Evolutionary conservation across 805 yeast species (phyloP).

Genomic region (Scheffersomyces coipomensis): DNA sequence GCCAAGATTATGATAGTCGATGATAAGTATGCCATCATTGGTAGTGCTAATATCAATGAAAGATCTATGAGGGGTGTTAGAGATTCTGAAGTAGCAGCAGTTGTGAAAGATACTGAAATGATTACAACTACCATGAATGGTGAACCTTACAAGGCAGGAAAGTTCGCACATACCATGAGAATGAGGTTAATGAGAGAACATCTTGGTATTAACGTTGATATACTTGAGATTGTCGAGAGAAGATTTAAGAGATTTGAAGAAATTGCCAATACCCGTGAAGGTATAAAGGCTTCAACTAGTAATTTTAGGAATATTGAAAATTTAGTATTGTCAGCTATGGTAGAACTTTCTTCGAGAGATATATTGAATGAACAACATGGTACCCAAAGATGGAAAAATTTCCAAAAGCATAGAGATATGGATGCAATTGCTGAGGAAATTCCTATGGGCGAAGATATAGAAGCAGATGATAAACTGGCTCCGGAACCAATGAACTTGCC

Average conservation of each 20-base stretch:
- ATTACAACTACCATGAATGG: slow-evolving; percentile 78
- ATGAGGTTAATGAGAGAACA: slow-evolving; percentile 96
- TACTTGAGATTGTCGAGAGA: slow-evolving; percentile 77
- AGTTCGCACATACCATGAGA: slow-evolving; percentile 85
- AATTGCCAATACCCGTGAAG: slow-evolving; percentile 41
- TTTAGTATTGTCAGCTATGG: slow-evolving; percentile 58
- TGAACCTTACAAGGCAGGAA: slow-evolving; percentile 73
- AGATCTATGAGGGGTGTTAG: slow-evolving; percentile 92
- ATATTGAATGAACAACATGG: slow-evolving; percentile 53
- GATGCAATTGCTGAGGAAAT: slow-evolving; percentile 12
- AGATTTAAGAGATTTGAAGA: slow-evolving; percentile 53
- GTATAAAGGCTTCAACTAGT: slow-evolving; percentile 46
- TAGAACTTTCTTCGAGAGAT: slow-evolving; percentile 72
- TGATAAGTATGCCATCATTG: slow-evolving; percentile 90
- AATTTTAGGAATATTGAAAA: slow-evolving; percentile 32
- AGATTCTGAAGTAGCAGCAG: slow-evolving; percentile 91
- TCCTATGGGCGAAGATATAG: slow-evolving; percentile 25
- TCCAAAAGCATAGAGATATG: slow-evolving; percentile 15
- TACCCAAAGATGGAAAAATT: slow-evolving; percentile 44
- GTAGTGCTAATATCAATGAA: slow-evolving; percentile 96
- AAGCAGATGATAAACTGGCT: slow-evolving; percentile 18
- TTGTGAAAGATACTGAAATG: slow-evolving; percentile 79
- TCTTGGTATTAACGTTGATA: slow-evolving; percentile 88
- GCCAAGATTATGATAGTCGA: slow-evolving; percentile 91
- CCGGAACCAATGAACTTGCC: slow-evolving; percentile 38